phyloP scores from a whole-genome alignment of 2,329 filamentous ascomycete species.

The Apiospora saccharicola region DNA sequence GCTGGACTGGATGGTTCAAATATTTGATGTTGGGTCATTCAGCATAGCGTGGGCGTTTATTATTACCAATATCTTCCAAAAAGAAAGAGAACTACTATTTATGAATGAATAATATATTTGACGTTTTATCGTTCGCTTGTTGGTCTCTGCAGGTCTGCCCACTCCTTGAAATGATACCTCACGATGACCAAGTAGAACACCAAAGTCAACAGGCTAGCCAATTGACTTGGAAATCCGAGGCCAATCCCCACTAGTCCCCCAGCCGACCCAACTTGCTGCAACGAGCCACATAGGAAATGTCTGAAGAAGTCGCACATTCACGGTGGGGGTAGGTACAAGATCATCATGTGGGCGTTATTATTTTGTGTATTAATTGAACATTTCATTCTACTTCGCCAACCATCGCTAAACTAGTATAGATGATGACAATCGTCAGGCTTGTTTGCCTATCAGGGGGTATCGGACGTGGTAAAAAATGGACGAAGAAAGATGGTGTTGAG shows the following conservation, averaged over 20 bases:
- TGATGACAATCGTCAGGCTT: neutral
- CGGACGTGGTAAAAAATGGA: neutral
- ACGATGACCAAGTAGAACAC: too few relatives aligned
- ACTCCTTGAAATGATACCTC: too few relatives aligned
- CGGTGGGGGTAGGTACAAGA: neutral
- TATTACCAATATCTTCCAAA: neutral
- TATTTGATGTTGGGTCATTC: neutral
- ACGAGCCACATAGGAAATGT: too few relatives aligned
- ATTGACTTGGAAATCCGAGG: too few relatives aligned
- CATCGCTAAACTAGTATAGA: neutral
- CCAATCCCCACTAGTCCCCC: too few relatives aligned
- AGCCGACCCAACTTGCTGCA: too few relatives aligned
- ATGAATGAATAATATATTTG: conserved; percentile 8
- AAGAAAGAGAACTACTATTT: neutral
- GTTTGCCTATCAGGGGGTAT: neutral
- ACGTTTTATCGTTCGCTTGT: neutral
- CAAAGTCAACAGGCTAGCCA: too few relatives aligned
- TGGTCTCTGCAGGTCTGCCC: neutral
- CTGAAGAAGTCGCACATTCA: too few relatives aligned
- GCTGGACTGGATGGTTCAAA: conserved; percentile 18
- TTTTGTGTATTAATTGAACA: neutral
- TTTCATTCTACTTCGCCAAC: conserved; percentile 2
- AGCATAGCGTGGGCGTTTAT: conserved; percentile 21
- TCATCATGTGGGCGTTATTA: neutral
- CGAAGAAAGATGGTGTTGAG: neutral